These are phyloP conservation scores for Papiliotrema nemorosa DNA, from an alignment of 1,284 basidiomycete genomes.

Conservation along the genomic window DNA sequence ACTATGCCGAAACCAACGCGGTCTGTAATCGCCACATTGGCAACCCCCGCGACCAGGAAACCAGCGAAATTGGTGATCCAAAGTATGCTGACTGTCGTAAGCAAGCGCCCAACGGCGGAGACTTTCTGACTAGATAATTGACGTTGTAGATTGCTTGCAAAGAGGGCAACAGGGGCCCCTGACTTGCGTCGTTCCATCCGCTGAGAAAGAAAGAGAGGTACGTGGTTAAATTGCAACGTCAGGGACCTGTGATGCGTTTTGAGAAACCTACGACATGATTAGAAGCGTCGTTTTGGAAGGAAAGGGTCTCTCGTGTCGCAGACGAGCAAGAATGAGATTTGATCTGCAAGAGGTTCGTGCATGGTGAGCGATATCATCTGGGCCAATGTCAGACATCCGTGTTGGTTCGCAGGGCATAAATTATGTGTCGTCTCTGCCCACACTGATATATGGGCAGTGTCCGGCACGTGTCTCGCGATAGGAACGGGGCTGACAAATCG, in stretches of 20 bases:
- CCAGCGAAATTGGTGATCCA: conserved; percentile 59
- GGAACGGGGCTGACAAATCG: no score
- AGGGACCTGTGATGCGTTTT: neutral
- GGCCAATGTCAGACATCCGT: no score
- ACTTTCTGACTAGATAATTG: conserved; percentile 38
- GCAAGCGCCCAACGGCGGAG: no score
- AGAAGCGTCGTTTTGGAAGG: no score
- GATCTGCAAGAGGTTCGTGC: no score
- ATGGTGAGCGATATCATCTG: no score
- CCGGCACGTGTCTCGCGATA: no score
- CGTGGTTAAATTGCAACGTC: conserved; percentile 11
- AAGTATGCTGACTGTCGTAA: conserved; percentile 56
- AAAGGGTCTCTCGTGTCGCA: no score
- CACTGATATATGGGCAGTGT: no score
- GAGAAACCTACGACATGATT: conserved; percentile 30
- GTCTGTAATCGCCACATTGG: conserved; percentile 56
- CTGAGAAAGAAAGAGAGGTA: conserved; percentile 48
- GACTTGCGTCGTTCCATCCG: conserved; percentile 63
- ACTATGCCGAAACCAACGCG: conserved; percentile 60
- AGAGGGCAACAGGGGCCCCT: conserved; percentile 59
- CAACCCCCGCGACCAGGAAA: conserved; percentile 53
- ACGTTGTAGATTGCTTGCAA: conserved; percentile 56
- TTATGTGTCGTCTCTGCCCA: no score
- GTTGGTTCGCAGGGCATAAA: no score
- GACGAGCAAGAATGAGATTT: no score